Percentiles rank a stretch among this genome's conserved stretches.
Conservation (phyloP, 176 grass and related monocot species). For the Luzula sylvatica region DNA sequence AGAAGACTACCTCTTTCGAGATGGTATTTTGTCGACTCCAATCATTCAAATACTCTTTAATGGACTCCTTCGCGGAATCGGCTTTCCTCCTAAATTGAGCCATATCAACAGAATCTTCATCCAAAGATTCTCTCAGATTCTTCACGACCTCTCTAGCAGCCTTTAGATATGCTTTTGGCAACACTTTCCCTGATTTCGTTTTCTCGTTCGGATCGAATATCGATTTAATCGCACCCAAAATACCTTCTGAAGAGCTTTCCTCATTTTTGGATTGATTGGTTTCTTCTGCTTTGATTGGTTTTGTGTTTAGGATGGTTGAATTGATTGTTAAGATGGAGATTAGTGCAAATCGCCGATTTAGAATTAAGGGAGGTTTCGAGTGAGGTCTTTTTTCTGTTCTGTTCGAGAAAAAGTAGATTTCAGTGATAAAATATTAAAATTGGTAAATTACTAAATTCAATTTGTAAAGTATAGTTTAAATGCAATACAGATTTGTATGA, state of each 20-base stretch:
- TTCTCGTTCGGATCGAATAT: constrained; percentile 78
- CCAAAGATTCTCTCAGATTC: constrained; percentile 74
- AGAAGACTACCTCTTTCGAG: constrained; percentile 64
- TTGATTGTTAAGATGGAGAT: constrained; percentile 6
- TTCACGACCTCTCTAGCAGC: constrained; percentile 78
- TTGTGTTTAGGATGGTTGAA: background rate
- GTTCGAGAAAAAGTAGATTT: constrained; percentile 25
- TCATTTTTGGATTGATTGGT: background rate
- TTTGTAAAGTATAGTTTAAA: background rate
- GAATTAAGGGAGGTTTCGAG: background rate
- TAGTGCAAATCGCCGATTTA: constrained; percentile 20
- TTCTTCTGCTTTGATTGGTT: constrained; percentile 29
- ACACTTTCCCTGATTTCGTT: constrained; percentile 64
- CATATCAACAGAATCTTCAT: constrained; percentile 47
- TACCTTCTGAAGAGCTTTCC: constrained; percentile 5
- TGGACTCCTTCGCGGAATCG: constrained; percentile 75
- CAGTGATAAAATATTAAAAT: background rate
- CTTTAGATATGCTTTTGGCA: constrained; percentile 91
- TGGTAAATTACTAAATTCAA: background rate
- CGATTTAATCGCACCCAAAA: constrained; percentile 59
- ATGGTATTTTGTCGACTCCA: constrained; percentile 67
- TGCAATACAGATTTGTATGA: background rate
- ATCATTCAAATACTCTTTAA: constrained; percentile 57
- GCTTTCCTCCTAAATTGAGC: constrained; percentile 65
- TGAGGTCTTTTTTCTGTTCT: constrained; percentile 51